These are phyloP conservation scores for Wallemia ichthyophaga DNA, from an alignment of 1,284 basidiomycete species.

Conservation along the genomic window DNA sequence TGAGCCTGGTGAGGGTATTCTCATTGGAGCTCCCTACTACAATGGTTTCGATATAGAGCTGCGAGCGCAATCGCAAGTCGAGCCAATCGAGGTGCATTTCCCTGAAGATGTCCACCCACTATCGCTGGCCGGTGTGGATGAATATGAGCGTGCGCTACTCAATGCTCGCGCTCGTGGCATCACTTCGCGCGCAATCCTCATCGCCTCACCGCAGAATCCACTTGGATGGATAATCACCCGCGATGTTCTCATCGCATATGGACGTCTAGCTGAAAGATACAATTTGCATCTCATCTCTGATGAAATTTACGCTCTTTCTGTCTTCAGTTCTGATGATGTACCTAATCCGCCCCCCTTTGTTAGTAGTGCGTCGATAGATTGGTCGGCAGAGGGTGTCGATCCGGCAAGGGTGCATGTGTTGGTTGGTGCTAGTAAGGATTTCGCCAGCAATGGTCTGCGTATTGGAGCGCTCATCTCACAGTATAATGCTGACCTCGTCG, in stretches of 20 bases:
- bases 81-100: slow-evolving; percentile 12
- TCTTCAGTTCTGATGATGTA: slow-evolving; percentile 10
- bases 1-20: slow-evolving; percentile 16
- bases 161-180: slow-evolving; percentile 4
- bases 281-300: slow-evolving; percentile 18
- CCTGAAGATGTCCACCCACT: slow-evolving; percentile 8
- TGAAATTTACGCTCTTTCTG: slow-evolving; percentile 19
- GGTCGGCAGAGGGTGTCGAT: background rate
- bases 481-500: slow-evolving; percentile 4
- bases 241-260: slow-evolving; percentile 17
- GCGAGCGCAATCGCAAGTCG: slow-evolving; percentile 8
- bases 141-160: slow-evolving; percentile 4
- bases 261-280: slow-evolving; percentile 17
- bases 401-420: slow-evolving; percentile 4
- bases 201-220: slow-evolving; percentile 16
- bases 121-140: slow-evolving; percentile 1
- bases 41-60: slow-evolving; percentile 11
- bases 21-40: slow-evolving; percentile 14
- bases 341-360: background rate
- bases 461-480: slow-evolving; percentile 5
- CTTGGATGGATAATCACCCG: slow-evolving; percentile 15
- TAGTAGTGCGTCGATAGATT: background rate
- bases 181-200: slow-evolving; percentile 5
- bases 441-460: slow-evolving; percentile 4
- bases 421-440: slow-evolving; percentile 4